Evolutionary conservation across 83 land plant genomes (phyloP).

Genomic region (Larix sibirica): DNA sequence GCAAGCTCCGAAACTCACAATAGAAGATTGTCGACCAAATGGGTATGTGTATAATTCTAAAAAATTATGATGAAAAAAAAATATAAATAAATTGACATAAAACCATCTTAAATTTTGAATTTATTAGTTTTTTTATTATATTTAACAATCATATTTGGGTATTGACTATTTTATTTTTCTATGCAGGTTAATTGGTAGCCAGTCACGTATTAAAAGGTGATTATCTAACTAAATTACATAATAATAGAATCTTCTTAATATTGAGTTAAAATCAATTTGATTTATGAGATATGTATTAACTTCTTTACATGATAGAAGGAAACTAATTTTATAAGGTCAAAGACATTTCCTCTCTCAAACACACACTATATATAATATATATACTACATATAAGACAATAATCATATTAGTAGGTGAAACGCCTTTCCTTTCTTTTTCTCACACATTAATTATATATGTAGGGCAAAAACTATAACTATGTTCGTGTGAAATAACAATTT

Average conservation of each 20-base stretch:
- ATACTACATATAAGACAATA: no score
- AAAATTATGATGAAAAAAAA: not conserved
- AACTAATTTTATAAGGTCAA: no score
- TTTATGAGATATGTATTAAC: not conserved
- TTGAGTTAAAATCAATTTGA: not conserved
- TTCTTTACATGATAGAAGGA: no score
- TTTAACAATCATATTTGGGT: not conserved
- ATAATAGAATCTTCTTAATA: not conserved
- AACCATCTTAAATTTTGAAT: not conserved
- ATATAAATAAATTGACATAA: not conserved
- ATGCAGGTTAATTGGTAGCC: not conserved
- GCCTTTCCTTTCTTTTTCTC: no score
- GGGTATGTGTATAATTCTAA: not conserved
- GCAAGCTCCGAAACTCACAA: not conserved
- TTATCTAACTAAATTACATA: not conserved
- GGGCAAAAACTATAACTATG: no score
- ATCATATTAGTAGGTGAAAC: no score
- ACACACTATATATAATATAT: no score
- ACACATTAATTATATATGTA: no score
- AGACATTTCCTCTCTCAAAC: no score
- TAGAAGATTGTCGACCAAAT: not conserved
- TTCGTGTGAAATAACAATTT: no score
- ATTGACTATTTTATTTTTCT: constrained; percentile 2
- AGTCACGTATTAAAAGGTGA: constrained; percentile 3
- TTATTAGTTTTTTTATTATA: not conserved